Conservation (phyloP, 2,329 filamentous ascomycete species). For the Penicillium capsulatum region DNA sequence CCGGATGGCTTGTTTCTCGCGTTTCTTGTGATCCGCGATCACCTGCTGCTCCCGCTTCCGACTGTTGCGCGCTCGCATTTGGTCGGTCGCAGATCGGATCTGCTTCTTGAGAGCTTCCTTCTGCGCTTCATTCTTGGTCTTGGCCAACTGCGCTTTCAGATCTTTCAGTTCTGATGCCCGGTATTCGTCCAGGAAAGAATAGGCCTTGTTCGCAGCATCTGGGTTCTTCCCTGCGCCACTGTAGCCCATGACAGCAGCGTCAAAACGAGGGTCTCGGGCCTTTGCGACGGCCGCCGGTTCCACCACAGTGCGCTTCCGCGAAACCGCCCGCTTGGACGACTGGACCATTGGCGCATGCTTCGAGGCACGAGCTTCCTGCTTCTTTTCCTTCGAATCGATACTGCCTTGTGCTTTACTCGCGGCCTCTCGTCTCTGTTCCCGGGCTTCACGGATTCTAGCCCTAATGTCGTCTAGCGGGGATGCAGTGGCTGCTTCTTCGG, state of each 20-base stretch:
- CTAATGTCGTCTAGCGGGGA: conserved; percentile 39
- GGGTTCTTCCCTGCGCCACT: conserved; percentile 28
- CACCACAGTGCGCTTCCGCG: conserved; percentile 72
- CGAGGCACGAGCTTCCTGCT: conserved; percentile 51
- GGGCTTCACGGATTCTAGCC: conserved; percentile 39
- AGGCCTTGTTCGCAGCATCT: conserved; percentile 63
- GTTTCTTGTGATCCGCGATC: conserved; percentile 68
- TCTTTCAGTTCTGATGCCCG: conserved; percentile 75
- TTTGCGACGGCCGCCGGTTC: conserved; percentile 53
- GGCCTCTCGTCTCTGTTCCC: conserved; percentile 40
- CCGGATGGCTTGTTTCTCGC: conserved; percentile 78
- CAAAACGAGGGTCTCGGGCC: conserved; percentile 83
- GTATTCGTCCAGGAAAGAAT: conserved; percentile 85
- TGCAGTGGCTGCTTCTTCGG: conserved; percentile 17
- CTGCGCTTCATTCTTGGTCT: conserved; percentile 59
- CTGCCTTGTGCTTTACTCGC: conserved; percentile 13
- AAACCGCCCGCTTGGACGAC: conserved; percentile 77
- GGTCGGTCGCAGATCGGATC: conserved; percentile 73
- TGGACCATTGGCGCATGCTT: conserved; percentile 88
- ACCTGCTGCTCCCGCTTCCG: conserved; percentile 68
- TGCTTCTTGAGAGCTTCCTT: conserved; percentile 68
- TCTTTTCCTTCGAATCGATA: conserved; percentile 19
- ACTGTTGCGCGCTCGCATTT: conserved; percentile 64
- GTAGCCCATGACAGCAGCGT: conserved; percentile 52
- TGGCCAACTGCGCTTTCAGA: conserved; percentile 64